Conservation (phyloP, 305 asterid species). For the Rubia balearica region DNA sequence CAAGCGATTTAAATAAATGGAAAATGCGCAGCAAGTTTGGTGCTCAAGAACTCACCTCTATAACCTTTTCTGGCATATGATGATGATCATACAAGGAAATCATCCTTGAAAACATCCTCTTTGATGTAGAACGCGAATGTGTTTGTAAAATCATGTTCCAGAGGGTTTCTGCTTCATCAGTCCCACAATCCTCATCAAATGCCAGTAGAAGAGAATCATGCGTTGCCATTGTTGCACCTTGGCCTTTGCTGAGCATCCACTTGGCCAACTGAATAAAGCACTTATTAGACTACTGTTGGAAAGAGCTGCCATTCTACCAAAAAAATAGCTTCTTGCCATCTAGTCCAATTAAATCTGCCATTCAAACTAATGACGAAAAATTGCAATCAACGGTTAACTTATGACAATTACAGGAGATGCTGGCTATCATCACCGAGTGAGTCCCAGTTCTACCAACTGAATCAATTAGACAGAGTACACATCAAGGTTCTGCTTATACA, state of each 20-base stretch:
- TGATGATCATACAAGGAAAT: constrained; percentile 78
- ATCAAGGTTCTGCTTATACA: neutral
- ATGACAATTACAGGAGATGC: neutral
- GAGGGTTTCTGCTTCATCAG: constrained; percentile 67
- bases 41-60: constrained; percentile 43
- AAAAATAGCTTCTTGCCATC: neutral
- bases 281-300: too few relatives aligned
- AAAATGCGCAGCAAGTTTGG: neutral
- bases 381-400: neutral
- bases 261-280: constrained; percentile 51
- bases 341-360: neutral
- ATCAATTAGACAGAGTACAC: neutral
- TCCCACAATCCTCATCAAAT: constrained; percentile 77
- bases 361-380: neutral
- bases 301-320: neutral
- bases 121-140: constrained; percentile 68
- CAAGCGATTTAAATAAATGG: neutral
- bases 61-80: constrained; percentile 46
- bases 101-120: constrained; percentile 75
- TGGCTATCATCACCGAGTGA: neutral
- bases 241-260: constrained; percentile 99
- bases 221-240: constrained; percentile 84
- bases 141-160: constrained; percentile 75
- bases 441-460: neutral
- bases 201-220: constrained; percentile 72